Percentiles rank a stretch among this genome's conserved stretches.
phyloP scores from a whole-genome alignment of 345 rosid genomes.

The Salix suchowensis region DNA sequence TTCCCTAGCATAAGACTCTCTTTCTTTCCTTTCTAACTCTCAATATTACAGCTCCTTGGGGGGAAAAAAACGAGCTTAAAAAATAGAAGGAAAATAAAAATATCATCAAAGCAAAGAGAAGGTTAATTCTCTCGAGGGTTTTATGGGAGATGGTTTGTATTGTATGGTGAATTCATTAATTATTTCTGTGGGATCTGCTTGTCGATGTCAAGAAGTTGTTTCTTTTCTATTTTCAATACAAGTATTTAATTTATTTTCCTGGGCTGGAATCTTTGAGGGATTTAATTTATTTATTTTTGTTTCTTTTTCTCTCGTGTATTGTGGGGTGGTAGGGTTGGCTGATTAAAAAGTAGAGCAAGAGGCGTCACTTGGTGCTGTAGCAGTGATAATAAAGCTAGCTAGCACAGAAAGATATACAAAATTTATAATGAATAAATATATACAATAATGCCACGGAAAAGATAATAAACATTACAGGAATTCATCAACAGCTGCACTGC shows the following conservation, averaged over 20 bases:
- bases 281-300: constrained; percentile 14
- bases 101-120: constrained; percentile 9
- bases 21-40: constrained; percentile 10
- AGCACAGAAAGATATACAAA: constrained; percentile 51
- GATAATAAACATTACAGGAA: constrained; percentile 20
- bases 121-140: constrained; percentile 54
- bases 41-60: constrained; percentile 27
- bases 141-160: constrained; percentile 39
- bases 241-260: neutral
- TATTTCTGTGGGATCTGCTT: constrained; percentile 59
- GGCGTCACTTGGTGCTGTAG: constrained; percentile 14
- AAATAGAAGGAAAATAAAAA: constrained; percentile 9
- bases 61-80: constrained; percentile 10
- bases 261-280: constrained; percentile 28
- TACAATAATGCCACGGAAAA: neutral
- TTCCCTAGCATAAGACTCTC: constrained; percentile 35
- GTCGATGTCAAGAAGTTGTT: constrained; percentile 64
- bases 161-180: constrained; percentile 39
- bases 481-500: constrained; percentile 43
- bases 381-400: constrained; percentile 26
- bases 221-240: neutral
- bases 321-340: constrained; percentile 16
- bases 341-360: constrained; percentile 12
- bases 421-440: neutral
- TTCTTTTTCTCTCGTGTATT: neutral